Evolutionary conservation across 441 rosid species (phyloP).

Genomic region (Pelargonium myrrhifolium): DNA sequence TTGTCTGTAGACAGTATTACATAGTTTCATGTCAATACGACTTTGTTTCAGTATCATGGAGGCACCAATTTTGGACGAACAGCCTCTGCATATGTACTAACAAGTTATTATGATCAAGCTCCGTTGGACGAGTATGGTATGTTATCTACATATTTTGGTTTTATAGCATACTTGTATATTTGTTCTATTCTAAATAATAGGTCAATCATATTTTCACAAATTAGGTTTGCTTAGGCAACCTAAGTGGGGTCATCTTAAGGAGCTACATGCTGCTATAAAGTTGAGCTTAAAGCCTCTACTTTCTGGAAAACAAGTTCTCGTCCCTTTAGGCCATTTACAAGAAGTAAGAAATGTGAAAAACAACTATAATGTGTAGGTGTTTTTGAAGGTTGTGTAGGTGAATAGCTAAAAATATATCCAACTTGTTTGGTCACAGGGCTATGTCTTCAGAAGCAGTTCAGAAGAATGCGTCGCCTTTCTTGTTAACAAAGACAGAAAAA

Average conservation of each 20-base stretch:
- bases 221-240: constrained; percentile 69
- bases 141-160: constrained; percentile 11
- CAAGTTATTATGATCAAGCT: constrained; percentile 82
- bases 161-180: not conserved
- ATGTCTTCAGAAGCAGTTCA: constrained; percentile 41
- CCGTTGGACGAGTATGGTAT: constrained; percentile 86
- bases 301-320: constrained; percentile 27
- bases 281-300: constrained; percentile 51
- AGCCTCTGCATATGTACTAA: constrained; percentile 44
- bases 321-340: constrained; percentile 44
- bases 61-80: constrained; percentile 87
- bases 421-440: constrained; percentile 37
- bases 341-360: constrained; percentile 30
- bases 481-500: constrained; percentile 37
- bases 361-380: not conserved
- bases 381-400: not conserved
- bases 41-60: constrained; percentile 62
- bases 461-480: constrained; percentile 67
- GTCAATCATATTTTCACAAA: constrained; percentile 7
- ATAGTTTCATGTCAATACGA: not conserved
- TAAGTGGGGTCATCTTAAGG: constrained; percentile 76
- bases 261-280: constrained; percentile 58
- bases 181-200: not conserved
- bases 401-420: no score
- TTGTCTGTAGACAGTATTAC: no score